phyloP scores from a whole-genome alignment of 176 grass and related monocot genomes.

The Eragrostis nindensis region DNA sequence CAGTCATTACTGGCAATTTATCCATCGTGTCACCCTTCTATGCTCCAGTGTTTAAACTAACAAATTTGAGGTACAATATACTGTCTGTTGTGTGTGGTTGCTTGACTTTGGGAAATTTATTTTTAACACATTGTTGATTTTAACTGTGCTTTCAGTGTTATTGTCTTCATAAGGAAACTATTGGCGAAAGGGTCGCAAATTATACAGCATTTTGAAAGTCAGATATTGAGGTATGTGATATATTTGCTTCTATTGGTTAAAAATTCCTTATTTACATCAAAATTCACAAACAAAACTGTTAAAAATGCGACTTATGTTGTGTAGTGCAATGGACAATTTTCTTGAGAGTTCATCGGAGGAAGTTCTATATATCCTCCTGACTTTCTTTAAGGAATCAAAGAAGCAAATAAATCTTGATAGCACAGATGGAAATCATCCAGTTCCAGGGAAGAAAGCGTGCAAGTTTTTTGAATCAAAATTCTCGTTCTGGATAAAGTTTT shows the following conservation, averaged over 20 bases:
- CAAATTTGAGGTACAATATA: constrained; percentile 57
- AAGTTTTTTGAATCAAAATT: constrained; percentile 66
- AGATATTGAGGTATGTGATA: constrained; percentile 74
- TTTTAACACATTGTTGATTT: neutral
- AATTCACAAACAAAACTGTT: neutral
- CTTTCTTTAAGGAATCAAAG: constrained; percentile 58
- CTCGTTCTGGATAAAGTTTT: constrained; percentile 54
- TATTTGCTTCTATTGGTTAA: constrained; percentile 13
- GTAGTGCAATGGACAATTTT: constrained; percentile 72
- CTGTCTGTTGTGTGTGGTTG: neutral
- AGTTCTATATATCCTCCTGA: constrained; percentile 68
- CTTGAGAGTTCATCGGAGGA: constrained; percentile 69
- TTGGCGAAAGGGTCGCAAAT: constrained; percentile 58
- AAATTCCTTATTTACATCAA: neutral
- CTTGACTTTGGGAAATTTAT: neutral
- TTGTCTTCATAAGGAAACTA: constrained; percentile 68
- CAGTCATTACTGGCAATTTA: constrained; percentile 59
- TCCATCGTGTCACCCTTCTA: constrained; percentile 56
- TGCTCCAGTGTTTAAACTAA: constrained; percentile 67
- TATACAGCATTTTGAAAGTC: constrained; percentile 53
- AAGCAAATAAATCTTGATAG: constrained; percentile 47
- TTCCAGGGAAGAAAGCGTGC: constrained; percentile 50
- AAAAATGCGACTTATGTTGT: constrained; percentile 31
- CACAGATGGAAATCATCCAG: constrained; percentile 48
- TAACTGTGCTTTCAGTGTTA: constrained; percentile 41